Percentiles rank a stretch among this genome's conserved stretches.
These are phyloP conservation scores for Aspergillus conjunctus DNA, from an alignment of 495 filamentous ascomycete genomes.

Conservation along the genomic window DNA sequence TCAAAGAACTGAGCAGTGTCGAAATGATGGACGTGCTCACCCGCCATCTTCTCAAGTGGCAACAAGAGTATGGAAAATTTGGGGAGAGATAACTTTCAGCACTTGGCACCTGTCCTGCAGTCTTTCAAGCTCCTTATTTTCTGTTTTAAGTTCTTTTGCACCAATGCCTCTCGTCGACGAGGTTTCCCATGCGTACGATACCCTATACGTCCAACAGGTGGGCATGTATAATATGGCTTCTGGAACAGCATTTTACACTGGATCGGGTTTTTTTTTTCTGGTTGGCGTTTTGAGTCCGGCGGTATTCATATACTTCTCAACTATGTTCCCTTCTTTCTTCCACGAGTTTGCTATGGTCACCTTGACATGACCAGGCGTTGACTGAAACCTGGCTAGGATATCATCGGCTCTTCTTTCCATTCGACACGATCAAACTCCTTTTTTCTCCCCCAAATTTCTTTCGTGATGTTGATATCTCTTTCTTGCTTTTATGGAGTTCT, in stretches of 20 bases:
- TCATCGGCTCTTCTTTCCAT: slow-evolving; percentile 1
- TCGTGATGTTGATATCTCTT: slow-evolving; percentile 6
- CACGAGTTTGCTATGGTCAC: slow-evolving; percentile 1
- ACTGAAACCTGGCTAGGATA: slow-evolving; percentile 9
- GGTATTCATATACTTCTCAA: not conserved
- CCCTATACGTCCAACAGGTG: slow-evolving; percentile 24
- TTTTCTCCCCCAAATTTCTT: not conserved
- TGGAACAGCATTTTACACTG: slow-evolving; percentile 23
- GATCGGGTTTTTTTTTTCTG: slow-evolving; percentile 13
- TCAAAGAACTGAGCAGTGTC: slow-evolving; percentile 67
- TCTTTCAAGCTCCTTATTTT: not conserved
- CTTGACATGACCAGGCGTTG: slow-evolving; percentile 13
- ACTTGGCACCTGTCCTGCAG: not conserved
- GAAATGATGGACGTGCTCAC: slow-evolving; percentile 86
- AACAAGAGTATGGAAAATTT: slow-evolving; percentile 61
- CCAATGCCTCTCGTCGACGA: slow-evolving; percentile 5
- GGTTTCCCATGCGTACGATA: slow-evolving; percentile 26
- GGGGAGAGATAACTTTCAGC: slow-evolving; percentile 46
- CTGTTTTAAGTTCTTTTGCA: slow-evolving; percentile 6
- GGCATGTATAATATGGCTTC: slow-evolving; percentile 31
- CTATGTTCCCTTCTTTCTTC: not conserved
- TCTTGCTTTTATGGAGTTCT: not conserved
- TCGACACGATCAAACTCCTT: not conserved
- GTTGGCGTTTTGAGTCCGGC: slow-evolving; percentile 12
- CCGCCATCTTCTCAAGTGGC: slow-evolving; percentile 75